These are phyloP conservation scores for Sapria himalayana DNA, from an alignment of 345 rosid genomes.

Conservation along the genomic window DNA sequence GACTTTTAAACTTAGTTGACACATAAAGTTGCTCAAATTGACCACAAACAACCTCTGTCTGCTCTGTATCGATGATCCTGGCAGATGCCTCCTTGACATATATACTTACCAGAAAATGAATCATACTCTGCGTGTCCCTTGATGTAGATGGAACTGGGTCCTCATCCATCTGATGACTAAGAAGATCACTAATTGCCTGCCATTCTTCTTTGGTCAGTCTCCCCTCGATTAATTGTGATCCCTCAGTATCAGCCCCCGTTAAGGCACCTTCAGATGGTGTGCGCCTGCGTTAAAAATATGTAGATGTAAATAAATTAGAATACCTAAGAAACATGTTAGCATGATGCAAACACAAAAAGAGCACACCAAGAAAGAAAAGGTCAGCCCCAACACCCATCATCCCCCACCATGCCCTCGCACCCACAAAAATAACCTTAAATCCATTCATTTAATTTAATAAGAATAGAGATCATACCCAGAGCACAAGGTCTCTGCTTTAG, in stretches of 20 bases:
- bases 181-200: slow-evolving; percentile 74
- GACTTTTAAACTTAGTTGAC: slow-evolving; percentile 55
- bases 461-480: too few relatives aligned
- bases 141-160: slow-evolving; percentile 34
- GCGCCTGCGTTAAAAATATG: slow-evolving; percentile 24
- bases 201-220: slow-evolving; percentile 86
- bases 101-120: slow-evolving; percentile 50
- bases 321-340: slow-evolving; percentile 1
- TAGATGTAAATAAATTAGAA: slow-evolving; percentile 10
- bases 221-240: slow-evolving; percentile 30
- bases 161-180: slow-evolving; percentile 80
- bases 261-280: slow-evolving; percentile 31
- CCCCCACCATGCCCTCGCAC: too few relatives aligned
- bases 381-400: too few relatives aligned
- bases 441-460: too few relatives aligned
- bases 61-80: slow-evolving; percentile 44
- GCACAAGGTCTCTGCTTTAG: too few relatives aligned
- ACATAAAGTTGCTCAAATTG: slow-evolving; percentile 83
- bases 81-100: slow-evolving; percentile 76
- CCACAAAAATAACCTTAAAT: too few relatives aligned
- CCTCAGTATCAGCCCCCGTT: slow-evolving; percentile 26
- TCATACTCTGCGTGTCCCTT: slow-evolving; percentile 78
- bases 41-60: slow-evolving; percentile 67
- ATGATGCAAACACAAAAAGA: not conserved
- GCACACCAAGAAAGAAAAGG: not conserved